phyloP scores from a whole-genome alignment of 257 asterid genomes.

The Lantana camara region DNA sequence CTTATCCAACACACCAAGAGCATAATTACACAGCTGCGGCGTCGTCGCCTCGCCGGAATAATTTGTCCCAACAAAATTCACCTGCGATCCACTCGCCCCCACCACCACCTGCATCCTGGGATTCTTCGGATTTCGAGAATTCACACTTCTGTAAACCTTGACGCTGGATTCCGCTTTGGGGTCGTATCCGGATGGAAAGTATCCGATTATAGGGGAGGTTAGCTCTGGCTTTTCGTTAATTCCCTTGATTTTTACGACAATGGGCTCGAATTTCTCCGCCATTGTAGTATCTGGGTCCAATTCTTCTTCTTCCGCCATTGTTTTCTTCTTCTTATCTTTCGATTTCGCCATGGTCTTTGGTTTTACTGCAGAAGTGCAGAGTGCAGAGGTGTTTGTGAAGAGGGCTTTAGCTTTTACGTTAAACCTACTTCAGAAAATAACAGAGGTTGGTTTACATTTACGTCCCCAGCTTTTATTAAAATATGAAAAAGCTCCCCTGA shows the following conservation, averaged over 20 bases:
- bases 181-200: constrained; percentile 68
- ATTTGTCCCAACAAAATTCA: constrained; percentile 73
- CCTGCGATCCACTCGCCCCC: constrained; percentile 47
- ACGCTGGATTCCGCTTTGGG: constrained; percentile 35
- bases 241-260: constrained; percentile 40
- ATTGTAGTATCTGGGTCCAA: constrained; percentile 8
- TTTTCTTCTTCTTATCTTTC: constrained; percentile 30
- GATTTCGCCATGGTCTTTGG: constrained; percentile 48
- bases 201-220: constrained; percentile 61
- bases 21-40: constrained; percentile 65
- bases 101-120: constrained; percentile 70
- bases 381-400: neutral
- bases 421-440: constrained; percentile 17
- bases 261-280: constrained; percentile 16
- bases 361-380: neutral
- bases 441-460: neutral
- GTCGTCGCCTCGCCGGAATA: constrained; percentile 74
- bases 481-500: constrained; percentile 13
- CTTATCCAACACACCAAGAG: constrained; percentile 78
- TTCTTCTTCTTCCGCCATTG: constrained; percentile 14
- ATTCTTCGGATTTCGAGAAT: constrained; percentile 38
- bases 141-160: constrained; percentile 47
- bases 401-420: neutral
- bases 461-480: neutral
- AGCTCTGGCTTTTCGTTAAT: constrained; percentile 39